These are phyloP conservation scores for Ceratocystis cubensis DNA, from an alignment of 2,329 filamentous ascomycete genomes.

Conservation along the genomic window DNA sequence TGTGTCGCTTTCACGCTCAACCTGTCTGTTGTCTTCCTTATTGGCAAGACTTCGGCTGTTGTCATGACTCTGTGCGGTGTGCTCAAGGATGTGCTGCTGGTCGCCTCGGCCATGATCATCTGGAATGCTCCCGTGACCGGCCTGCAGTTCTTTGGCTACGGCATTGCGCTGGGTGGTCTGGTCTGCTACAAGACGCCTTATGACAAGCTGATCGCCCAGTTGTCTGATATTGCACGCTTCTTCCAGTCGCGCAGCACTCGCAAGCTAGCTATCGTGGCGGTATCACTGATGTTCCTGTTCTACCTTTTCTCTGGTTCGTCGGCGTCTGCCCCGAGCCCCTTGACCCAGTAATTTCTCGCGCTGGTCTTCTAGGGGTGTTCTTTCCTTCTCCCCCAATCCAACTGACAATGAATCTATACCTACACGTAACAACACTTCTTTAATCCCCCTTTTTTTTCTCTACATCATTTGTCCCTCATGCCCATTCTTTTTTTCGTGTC, in stretches of 20 bases:
- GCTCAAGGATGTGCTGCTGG: conserved; percentile 76
- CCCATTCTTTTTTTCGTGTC: too few relatives aligned
- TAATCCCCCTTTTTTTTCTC: not conserved
- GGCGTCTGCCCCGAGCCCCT: not conserved
- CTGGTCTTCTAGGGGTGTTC: not conserved
- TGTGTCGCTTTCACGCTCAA: conserved; percentile 69
- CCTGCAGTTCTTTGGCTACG: conserved; percentile 74
- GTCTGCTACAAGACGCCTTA: conserved; percentile 66
- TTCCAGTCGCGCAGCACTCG: conserved; percentile 18
- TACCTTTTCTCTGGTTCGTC: conserved; percentile 15
- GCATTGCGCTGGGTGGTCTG: conserved; percentile 65
- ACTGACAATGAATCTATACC: not conserved
- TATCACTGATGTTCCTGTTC: conserved; percentile 9
- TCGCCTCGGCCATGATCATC: conserved; percentile 66
- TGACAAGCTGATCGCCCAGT: conserved; percentile 63
- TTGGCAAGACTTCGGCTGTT: conserved; percentile 76
- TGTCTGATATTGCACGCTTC: conserved; percentile 50
- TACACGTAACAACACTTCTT: not conserved
- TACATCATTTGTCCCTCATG: too few relatives aligned
- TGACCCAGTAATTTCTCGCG: not conserved
- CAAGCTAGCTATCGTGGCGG: conserved; percentile 10
- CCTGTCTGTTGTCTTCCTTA: conserved; percentile 75
- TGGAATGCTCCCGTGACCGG: conserved; percentile 63
- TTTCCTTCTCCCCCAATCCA: not conserved
- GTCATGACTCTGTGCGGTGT: conserved; percentile 79